Evolutionary conservation across 768 basidiomycete genomes (phyloP).

Genomic region (Lactarius evosmus): DNA sequence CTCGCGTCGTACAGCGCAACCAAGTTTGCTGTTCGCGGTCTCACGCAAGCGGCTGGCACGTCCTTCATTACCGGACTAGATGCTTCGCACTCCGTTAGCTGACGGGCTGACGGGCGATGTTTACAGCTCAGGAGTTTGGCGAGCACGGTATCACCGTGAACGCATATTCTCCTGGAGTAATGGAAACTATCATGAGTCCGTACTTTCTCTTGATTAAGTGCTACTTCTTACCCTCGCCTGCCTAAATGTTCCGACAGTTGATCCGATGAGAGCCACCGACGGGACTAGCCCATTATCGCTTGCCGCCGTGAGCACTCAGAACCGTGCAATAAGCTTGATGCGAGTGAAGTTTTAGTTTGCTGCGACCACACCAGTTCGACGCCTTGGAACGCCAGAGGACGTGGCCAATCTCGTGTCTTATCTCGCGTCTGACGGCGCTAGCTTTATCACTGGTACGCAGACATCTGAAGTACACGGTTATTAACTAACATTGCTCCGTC

Average conservation of each 20-base stretch:
- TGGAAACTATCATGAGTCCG: conserved; percentile 28
- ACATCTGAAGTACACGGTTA: not conserved
- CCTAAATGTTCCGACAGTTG: not conserved
- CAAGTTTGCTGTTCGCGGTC: conserved; percentile 30
- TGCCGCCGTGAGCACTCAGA: not conserved
- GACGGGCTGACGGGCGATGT: not conserved
- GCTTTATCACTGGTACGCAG: conserved; percentile 26
- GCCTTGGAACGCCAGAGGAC: conserved; percentile 17
- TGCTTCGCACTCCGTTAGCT: not conserved
- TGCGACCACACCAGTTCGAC: conserved; percentile 10
- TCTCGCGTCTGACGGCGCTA: conserved; percentile 21
- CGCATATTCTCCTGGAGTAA: conserved; percentile 28
- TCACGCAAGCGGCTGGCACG: conserved; percentile 29
- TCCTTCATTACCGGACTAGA: not conserved
- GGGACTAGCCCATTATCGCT: not conserved
- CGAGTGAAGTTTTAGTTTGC: not conserved
- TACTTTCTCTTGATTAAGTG: not conserved
- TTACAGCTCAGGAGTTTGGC: conserved; percentile 25
- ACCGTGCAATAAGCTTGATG: not conserved
- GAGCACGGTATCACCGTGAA: conserved; percentile 30
- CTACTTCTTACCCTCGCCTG: not conserved
- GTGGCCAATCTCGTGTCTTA: conserved; percentile 28
- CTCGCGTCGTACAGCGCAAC: conserved; percentile 23
- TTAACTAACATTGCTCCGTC: not conserved
- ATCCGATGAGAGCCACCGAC: not conserved